Evolutionary conservation across 2,329 filamentous ascomycete species (phyloP), one percentile per base, ranked within the genome.

Genomic region (Chalara sp.): DNA sequence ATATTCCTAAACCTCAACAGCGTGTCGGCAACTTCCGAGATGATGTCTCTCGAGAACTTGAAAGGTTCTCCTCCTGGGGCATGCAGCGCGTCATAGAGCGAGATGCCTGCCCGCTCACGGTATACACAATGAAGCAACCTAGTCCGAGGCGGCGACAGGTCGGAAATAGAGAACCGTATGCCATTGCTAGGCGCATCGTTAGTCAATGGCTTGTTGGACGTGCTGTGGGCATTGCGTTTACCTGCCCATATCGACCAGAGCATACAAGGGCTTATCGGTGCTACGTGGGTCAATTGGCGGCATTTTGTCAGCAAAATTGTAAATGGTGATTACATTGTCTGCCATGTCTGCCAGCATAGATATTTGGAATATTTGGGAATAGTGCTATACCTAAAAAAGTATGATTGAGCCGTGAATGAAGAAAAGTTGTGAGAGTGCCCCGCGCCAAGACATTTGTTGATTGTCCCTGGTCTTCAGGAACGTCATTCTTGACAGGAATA

Each of bases 141-240:
- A 29, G 86, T 76, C 39, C 74, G 80, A 4, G 82, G 80, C 28
- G 86, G 83, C 4, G 83, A 78, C n/a, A 95, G 76, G 58, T 89
- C 83, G 6, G 89, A 88, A 62, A 96, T 89, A 43, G 89, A 92
- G 74, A 95, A 95, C 50, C 91, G 88, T 61, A 96, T 92, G 61
- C 90, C 91, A 73, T 96, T 96, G 73, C 89, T 89, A n/a, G 12
- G 43, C 10, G 51, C 21, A 6, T 13, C 13, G 45, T 62, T 46
- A 61, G 49, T 32, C 32, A 31, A 13, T 5, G n/a, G 33, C 35
- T 43, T 21, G 28, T 28, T 2, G 6, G 4, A 8, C 10, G 35
- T 21, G 21, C 21, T 21, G 21, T 21, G 21, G 21, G 3, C 21
- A 21, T 21, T 21, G 21, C 21, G 21, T 21, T 56, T 62, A 65